Evolutionary conservation across 2,329 filamentous ascomycete genomes (phyloP).

Genomic region (Ophiosphaerella narmari): DNA sequence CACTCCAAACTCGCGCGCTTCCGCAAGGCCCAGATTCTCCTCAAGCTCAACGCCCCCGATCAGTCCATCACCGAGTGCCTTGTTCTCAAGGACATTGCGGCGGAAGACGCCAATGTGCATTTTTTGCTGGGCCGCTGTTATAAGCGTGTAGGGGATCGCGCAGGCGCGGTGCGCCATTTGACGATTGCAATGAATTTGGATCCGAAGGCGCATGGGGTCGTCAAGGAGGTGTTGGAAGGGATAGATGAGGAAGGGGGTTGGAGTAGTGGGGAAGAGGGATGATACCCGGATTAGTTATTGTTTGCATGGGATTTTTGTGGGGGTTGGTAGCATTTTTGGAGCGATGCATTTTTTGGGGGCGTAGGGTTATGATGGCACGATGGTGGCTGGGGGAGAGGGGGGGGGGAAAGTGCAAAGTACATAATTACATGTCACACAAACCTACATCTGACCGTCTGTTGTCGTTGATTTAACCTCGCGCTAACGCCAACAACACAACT

Average conservation of each 20-base stretch:
- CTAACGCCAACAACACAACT: too few relatives aligned
- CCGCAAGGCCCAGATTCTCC: constrained; percentile 86
- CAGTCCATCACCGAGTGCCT: constrained; percentile 81
- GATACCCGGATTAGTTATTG: too few relatives aligned
- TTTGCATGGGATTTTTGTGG: too few relatives aligned
- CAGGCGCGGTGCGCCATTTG: constrained; percentile 86
- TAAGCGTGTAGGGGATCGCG: constrained; percentile 63
- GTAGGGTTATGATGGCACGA: too few relatives aligned
- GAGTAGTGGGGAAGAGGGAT: constrained; percentile 40
- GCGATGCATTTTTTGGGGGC: too few relatives aligned
- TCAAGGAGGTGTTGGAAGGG: constrained; percentile 95
- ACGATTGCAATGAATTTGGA: constrained; percentile 94
- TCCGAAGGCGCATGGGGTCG: constrained; percentile 92
- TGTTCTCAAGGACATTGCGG: constrained; percentile 86
- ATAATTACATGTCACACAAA: too few relatives aligned
- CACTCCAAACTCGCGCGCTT: constrained; percentile 82
- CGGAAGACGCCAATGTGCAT: constrained; percentile 94
- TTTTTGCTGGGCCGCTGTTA: constrained; percentile 84
- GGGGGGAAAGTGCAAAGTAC: too few relatives aligned
- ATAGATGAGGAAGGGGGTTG: constrained; percentile 67
- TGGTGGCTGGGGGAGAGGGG: too few relatives aligned
- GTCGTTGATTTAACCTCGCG: too few relatives aligned
- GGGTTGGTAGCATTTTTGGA: too few relatives aligned
- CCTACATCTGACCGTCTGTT: too few relatives aligned
- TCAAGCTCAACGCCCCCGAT: constrained; percentile 72